These are phyloP conservation scores for Aphanomyces invadans DNA, from an alignment of 352 stramenopile species.

Conservation along the genomic window DNA sequence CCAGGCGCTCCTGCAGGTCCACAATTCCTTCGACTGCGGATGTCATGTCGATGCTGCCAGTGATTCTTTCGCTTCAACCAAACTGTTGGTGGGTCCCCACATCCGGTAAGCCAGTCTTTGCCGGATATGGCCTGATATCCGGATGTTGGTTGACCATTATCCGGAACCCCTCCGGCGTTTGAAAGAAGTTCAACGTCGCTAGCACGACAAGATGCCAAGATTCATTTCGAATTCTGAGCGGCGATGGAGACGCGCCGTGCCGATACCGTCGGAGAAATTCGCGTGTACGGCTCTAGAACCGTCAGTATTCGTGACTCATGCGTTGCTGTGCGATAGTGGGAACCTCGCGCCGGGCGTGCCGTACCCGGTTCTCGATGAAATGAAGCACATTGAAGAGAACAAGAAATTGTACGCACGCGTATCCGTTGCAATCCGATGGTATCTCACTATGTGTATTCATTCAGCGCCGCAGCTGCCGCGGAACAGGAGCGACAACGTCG, in stretches of 20 bases:
- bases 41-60: not conserved
- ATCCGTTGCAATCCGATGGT: not conserved
- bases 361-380: constrained; percentile 10
- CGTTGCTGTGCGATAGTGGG: no score
- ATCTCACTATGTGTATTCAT: no score
- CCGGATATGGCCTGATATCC: no score
- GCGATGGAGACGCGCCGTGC: not conserved
- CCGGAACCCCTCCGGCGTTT: no score
- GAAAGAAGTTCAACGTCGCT: not conserved
- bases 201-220: not conserved
- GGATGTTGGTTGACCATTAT: no score
- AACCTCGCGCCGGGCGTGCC: not conserved
- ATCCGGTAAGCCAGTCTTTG: not conserved
- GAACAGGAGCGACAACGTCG: constrained; percentile 11
- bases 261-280: not conserved
- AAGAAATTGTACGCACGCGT: not conserved
- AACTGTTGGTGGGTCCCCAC: not conserved
- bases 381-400: constrained; percentile 14
- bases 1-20: constrained; percentile 6
- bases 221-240: constrained; percentile 14
- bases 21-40: constrained; percentile 2
- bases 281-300: not conserved
- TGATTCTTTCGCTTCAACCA: not conserved
- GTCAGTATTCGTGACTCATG: no score
- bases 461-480: not conserved